Percentiles rank a stretch among this genome's conserved stretches.
Evolutionary conservation across 331 rosid species (phyloP).

Genomic region (Quercus phellos): DNA sequence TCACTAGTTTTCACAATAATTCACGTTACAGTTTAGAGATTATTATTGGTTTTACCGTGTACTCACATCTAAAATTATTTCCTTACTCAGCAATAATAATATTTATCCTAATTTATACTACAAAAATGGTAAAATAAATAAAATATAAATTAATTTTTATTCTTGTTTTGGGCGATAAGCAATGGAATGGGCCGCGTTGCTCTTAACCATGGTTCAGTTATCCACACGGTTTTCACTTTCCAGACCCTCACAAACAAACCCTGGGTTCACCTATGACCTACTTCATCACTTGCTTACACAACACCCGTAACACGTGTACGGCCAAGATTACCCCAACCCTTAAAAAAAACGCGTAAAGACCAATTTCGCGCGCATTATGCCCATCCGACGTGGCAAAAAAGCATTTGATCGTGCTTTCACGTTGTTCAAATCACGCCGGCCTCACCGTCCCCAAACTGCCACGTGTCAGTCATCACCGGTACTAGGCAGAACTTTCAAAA

Average conservation of each 20-base stretch:
- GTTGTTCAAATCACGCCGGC: neutral
- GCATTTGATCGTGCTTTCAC: slow-evolving; percentile 3
- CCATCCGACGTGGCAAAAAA: slow-evolving; percentile 11
- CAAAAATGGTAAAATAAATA: no score
- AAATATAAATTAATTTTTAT: no score
- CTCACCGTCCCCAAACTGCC: neutral
- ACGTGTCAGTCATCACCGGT: slow-evolving; percentile 1
- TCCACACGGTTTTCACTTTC: no score
- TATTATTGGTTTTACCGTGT: no score
- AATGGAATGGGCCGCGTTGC: no score
- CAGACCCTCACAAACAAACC: no score
- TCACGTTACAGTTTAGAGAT: rapidly evolving
- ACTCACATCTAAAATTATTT: no score
- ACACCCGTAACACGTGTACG: neutral
- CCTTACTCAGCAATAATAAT: rapidly evolving
- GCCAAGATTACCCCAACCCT: neutral
- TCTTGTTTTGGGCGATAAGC: neutral
- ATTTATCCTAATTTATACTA: no score
- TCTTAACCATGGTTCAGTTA: no score
- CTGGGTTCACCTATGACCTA: no score
- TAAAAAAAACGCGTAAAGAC: slow-evolving; percentile 12
- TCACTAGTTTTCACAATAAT: no score
- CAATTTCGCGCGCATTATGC: slow-evolving; percentile 28
- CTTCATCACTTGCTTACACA: neutral
- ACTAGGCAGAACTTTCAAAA: slow-evolving; percentile 2